These are phyloP conservation scores for Peronospora farinosa DNA, from an alignment of 352 stramenopile genomes.

Conservation along the genomic window DNA sequence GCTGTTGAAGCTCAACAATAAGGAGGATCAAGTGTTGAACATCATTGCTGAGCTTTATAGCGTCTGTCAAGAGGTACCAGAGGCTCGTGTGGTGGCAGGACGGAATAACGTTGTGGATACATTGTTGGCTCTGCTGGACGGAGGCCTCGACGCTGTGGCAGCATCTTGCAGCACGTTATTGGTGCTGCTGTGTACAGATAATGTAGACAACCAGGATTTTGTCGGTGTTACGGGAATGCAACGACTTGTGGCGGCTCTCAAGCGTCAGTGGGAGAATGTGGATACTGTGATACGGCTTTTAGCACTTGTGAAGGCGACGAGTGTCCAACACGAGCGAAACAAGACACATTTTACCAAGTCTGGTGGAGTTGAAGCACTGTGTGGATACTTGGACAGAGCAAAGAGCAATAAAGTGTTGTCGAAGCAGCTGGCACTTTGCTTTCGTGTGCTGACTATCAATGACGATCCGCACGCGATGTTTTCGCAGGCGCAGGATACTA, in stretches of 20 bases:
- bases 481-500: constrained; percentile 61
- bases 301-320: constrained; percentile 34
- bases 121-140: constrained; percentile 35
- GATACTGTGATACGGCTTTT: constrained; percentile 26
- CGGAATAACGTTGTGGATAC: constrained; percentile 50
- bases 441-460: constrained; percentile 64
- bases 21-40: constrained; percentile 13
- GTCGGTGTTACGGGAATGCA: constrained; percentile 39
- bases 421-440: constrained; percentile 42
- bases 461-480: constrained; percentile 61
- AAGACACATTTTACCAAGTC: constrained; percentile 58
- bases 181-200: constrained; percentile 36
- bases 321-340: constrained; percentile 60
- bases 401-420: constrained; percentile 34
- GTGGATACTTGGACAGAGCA: constrained; percentile 25
- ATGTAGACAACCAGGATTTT: constrained; percentile 61
- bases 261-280: constrained; percentile 5
- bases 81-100: constrained; percentile 55
- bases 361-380: constrained; percentile 37
- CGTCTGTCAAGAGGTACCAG: constrained; percentile 39
- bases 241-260: constrained; percentile 24
- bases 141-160: constrained; percentile 5
- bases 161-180: constrained; percentile 25
- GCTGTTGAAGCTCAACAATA: background rate
- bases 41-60: constrained; percentile 26